Percentiles rank a stretch among this genome's conserved stretches.
Conservation (phyloP, 2,329 filamentous ascomycete species). For the Trichoderma sp. region DNA sequence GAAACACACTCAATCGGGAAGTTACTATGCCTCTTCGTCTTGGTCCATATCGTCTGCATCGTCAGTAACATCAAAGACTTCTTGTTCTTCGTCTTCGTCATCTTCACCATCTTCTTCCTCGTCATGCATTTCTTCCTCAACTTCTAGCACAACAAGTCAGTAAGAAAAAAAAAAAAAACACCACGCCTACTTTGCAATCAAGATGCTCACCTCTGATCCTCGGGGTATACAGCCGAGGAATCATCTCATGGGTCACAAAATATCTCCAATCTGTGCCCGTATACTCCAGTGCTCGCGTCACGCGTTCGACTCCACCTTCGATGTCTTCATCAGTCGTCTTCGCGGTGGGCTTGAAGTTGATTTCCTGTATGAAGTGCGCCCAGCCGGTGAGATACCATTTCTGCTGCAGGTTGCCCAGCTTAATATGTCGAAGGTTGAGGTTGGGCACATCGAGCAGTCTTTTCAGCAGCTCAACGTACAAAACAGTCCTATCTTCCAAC, state of each 20-base stretch:
- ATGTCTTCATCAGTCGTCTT: background rate
- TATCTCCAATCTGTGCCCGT: conserved; percentile 37
- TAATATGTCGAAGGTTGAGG: conserved; percentile 30
- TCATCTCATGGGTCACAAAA: conserved; percentile 32
- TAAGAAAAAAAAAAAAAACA: background rate
- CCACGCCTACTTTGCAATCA: too few relatives aligned
- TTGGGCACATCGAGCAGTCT: conserved; percentile 31
- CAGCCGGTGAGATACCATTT: background rate
- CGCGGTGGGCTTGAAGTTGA: background rate
- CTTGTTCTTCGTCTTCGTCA: background rate
- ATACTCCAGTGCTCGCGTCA: conserved; percentile 24
- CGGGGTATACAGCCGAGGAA: conserved; percentile 4
- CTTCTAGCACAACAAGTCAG: background rate
- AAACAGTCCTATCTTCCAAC: conserved; percentile 26
- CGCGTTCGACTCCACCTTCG: background rate
- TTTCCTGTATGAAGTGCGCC: too few relatives aligned
- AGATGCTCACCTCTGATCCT: background rate
- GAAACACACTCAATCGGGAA: background rate
- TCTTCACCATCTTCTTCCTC: background rate
- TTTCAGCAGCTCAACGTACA: conserved; percentile 41
- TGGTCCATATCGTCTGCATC: background rate
- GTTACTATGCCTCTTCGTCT: background rate
- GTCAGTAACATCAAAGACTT: too few relatives aligned
- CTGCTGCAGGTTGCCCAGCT: conserved; percentile 2
- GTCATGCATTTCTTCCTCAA: background rate